Conservation (phyloP, 1,139 yeast species). For the Kurtzmaniella natalensis region DNA sequence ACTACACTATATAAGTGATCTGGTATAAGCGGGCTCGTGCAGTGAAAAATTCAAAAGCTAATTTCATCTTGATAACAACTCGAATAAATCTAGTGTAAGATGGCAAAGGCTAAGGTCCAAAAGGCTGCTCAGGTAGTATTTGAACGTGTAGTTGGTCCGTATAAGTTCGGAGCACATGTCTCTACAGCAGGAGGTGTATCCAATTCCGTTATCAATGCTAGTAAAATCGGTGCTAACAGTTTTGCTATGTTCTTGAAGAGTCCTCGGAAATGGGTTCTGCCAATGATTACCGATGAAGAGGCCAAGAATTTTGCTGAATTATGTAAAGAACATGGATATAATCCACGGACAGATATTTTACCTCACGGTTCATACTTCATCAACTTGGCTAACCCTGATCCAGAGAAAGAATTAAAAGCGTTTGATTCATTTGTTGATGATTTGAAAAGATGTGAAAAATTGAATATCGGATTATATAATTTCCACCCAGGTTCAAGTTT, state of each 20-base stretch:
- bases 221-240: constrained; percentile 73
- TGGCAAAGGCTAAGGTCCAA: constrained; percentile 2
- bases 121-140: no score
- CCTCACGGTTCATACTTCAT: constrained; percentile 96
- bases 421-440: constrained; percentile 83
- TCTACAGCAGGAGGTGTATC: constrained; percentile 70
- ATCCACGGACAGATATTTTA: constrained; percentile 71
- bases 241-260: constrained; percentile 89
- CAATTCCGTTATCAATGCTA: constrained; percentile 71
- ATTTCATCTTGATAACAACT: no score
- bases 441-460: constrained; percentile 74
- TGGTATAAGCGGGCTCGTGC: no score
- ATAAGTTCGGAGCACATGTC: constrained; percentile 81
- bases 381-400: constrained; percentile 87
- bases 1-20: no score
- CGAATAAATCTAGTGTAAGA: no score
- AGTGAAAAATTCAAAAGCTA: no score
- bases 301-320: constrained; percentile 66
- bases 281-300: constrained; percentile 70
- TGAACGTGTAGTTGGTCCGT: constrained; percentile 11
- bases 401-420: constrained; percentile 72
- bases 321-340: constrained; percentile 50
- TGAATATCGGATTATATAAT: constrained; percentile 82
- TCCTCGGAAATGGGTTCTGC: constrained; percentile 89
- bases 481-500: constrained; percentile 94